phyloP scores from a whole-genome alignment of 163 green algal genomes.

The Scenedesmus sp. region DNA sequence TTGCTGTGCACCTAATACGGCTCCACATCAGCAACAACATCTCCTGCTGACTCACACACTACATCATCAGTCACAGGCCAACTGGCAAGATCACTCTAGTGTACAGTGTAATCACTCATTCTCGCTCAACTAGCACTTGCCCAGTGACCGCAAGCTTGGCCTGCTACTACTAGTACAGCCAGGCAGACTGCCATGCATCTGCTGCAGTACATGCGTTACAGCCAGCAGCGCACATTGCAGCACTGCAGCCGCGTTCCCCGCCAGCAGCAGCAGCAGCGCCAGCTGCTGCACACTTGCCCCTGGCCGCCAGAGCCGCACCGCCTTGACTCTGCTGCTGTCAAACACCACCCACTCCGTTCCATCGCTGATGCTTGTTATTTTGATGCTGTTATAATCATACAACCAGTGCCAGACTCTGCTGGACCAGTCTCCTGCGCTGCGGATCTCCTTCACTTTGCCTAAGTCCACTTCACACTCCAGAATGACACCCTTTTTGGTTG shows the following conservation, averaged over 20 bases:
- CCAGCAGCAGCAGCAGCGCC: slow-evolving; percentile 7
- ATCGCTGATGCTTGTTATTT: slow-evolving; percentile 13
- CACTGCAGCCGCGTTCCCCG: slow-evolving; percentile 16
- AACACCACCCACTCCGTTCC: slow-evolving; percentile 33
- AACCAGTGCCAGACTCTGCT: background rate
- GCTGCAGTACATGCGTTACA: background rate
- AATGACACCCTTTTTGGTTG: slow-evolving; percentile 35
- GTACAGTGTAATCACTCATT: background rate
- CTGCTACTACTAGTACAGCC: background rate
- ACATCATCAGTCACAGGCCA: background rate
- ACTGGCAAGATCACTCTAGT: background rate
- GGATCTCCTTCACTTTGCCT: slow-evolving; percentile 5
- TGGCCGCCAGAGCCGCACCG: slow-evolving; percentile 3
- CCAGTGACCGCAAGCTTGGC: background rate
- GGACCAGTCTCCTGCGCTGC: background rate
- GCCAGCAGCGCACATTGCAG: slow-evolving; percentile 4
- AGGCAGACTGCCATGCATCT: background rate
- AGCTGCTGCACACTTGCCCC: background rate
- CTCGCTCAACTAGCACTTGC: background rate
- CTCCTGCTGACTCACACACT: too few relatives aligned
- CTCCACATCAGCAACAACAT: too few relatives aligned
- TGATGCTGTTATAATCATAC: slow-evolving; percentile 30
- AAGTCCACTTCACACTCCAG: slow-evolving; percentile 30
- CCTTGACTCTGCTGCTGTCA: slow-evolving; percentile 17
- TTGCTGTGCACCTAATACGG: too few relatives aligned